Evolutionary conservation across 2,329 filamentous ascomycete species (phyloP).

Genomic region (Calonectria multiphialidica): DNA sequence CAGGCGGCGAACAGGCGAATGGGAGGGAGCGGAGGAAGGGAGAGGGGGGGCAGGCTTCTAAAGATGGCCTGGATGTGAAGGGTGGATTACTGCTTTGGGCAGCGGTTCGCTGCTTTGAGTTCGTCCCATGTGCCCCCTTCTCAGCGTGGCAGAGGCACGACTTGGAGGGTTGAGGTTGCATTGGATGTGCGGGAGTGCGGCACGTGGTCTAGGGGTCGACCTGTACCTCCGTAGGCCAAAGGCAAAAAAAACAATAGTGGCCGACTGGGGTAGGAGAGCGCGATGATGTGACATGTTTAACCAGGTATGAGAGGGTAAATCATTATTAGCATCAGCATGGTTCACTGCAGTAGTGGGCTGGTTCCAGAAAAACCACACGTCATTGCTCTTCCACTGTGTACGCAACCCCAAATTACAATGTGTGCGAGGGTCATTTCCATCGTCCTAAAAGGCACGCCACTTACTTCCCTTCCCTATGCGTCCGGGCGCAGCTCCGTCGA

Average conservation of each 20-base stretch:
- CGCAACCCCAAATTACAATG: neutral
- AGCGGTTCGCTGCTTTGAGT: constrained; percentile 1
- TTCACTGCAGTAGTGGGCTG: neutral
- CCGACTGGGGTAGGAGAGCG: neutral
- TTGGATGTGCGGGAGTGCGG: constrained; percentile 2
- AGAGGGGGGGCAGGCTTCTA: neutral
- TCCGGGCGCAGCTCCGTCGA: neutral
- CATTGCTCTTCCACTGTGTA: neutral
- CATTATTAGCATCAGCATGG: neutral
- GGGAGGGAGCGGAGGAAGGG: neutral
- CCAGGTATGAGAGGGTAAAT: neutral
- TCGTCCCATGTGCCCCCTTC: neutral
- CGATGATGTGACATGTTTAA: neutral
- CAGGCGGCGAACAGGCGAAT: neutral
- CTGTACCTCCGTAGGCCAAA: neutral
- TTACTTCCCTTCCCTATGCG: too few species aligned
- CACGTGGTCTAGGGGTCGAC: neutral
- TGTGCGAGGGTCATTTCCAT: neutral
- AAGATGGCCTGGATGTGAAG: neutral
- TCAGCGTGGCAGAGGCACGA: neutral
- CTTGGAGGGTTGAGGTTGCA: constrained; percentile 10
- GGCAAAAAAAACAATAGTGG: neutral
- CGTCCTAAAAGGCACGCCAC: neutral
- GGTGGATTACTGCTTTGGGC: constrained; percentile 14
- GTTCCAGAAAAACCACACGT: neutral